Evolutionary conservation across 139 green algal species (phyloP).

Genomic region (Desmodesmus armatus): DNA sequence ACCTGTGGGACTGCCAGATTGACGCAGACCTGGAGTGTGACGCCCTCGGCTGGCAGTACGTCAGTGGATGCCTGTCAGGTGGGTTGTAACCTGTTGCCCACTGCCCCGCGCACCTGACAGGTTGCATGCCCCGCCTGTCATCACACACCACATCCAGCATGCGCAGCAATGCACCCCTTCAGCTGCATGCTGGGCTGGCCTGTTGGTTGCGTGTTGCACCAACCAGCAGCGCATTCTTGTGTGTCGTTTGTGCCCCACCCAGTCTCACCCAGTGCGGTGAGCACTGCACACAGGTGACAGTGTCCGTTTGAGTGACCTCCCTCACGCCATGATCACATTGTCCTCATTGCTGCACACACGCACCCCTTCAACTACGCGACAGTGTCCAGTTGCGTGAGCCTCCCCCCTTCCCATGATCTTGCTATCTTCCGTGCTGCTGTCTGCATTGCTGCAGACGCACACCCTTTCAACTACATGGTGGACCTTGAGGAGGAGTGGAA

Average conservation of each 20-base stretch:
- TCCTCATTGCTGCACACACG: slow-evolving; percentile 76
- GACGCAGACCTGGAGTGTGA: slow-evolving; percentile 95
- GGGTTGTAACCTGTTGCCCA: not conserved
- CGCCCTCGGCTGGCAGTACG: slow-evolving; percentile 86
- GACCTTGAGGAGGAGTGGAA: slow-evolving; percentile 72
- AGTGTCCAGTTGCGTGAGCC: too few relatives aligned
- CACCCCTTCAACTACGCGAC: slow-evolving; percentile 85
- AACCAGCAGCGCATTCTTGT: too few relatives aligned
- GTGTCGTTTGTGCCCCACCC: too few relatives aligned
- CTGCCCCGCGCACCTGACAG: not conserved
- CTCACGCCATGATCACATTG: too few relatives aligned
- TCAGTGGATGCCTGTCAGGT: slow-evolving; percentile 76
- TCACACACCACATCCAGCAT: not conserved
- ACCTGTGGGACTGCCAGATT: slow-evolving; percentile 93
- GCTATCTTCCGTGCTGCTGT: not conserved
- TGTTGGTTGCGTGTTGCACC: not conserved
- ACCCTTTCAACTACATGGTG: slow-evolving; percentile 86
- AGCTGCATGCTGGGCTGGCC: not conserved
- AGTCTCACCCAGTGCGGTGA: too few relatives aligned
- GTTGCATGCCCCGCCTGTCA: not conserved
- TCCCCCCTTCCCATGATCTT: too few relatives aligned
- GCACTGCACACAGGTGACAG: too few relatives aligned
- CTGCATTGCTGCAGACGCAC: slow-evolving; percentile 68
- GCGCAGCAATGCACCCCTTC: too few relatives aligned
- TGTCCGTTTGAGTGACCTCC: too few relatives aligned